These are phyloP conservation scores for Priceomyces haplophilus DNA, from an alignment of 805 yeast species.

Conservation along the genomic window DNA sequence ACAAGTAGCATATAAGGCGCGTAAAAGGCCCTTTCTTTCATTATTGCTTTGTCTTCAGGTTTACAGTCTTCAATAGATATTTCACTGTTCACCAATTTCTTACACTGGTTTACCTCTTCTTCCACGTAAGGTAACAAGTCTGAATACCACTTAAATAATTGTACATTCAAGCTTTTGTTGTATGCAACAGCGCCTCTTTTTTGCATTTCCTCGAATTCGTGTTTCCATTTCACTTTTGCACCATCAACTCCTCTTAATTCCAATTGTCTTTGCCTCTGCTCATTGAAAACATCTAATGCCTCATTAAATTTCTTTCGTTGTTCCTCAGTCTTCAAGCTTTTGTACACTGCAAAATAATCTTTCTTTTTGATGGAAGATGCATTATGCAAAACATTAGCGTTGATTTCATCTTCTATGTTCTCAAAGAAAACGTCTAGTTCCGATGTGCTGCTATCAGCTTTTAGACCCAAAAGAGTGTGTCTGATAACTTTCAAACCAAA, in stretches of 20 bases:
- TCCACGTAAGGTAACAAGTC: constrained; percentile 68
- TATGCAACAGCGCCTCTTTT: constrained; percentile 55
- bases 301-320: constrained; percentile 53
- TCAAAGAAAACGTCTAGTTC: constrained; percentile 24
- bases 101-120: constrained; percentile 60
- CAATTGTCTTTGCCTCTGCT: constrained; percentile 68
- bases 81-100: constrained; percentile 37
- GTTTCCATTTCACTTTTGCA: constrained; percentile 86
- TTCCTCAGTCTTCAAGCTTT: constrained; percentile 44
- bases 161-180: constrained; percentile 63
- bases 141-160: constrained; percentile 81
- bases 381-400: constrained; percentile 26
- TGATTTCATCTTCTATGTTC: constrained; percentile 26
- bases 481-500: constrained; percentile 77
- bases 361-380: constrained; percentile 38
- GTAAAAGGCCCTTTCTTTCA: constrained; percentile 50
- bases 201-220: constrained; percentile 65
- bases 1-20: constrained; percentile 78
- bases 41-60: constrained; percentile 20
- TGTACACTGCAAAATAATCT: constrained; percentile 68
- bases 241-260: constrained; percentile 82
- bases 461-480: constrained; percentile 57
- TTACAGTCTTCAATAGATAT: constrained; percentile 10
- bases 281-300: constrained; percentile 66
- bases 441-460: constrained; percentile 19